These are phyloP conservation scores for Solanum appendiculatum DNA, from an alignment of 257 asterid species.

Conservation along the genomic window DNA sequence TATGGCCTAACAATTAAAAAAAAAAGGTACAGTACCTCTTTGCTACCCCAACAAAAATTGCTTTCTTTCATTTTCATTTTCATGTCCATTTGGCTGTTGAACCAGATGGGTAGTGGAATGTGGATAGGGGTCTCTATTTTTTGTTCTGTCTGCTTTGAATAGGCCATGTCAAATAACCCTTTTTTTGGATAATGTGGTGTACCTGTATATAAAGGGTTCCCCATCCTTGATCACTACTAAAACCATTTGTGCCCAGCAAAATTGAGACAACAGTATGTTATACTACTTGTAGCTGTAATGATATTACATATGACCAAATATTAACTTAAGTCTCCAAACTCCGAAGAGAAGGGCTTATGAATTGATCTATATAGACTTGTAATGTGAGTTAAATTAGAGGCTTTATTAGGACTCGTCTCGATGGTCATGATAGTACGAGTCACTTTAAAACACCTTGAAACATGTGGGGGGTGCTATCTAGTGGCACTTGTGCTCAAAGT, in stretches of 20 bases:
- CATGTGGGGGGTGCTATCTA: neutral
- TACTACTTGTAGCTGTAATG: neutral
- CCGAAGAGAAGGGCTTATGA: neutral
- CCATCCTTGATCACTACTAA: neutral
- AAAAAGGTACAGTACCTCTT: neutral
- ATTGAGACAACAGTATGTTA: neutral
- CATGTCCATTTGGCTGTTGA: slow-evolving; percentile 8
- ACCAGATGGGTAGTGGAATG: neutral
- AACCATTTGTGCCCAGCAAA: slow-evolving; percentile 1
- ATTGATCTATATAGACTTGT: neutral
- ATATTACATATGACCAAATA: neutral
- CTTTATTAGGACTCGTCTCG: neutral
- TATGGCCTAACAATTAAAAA: neutral
- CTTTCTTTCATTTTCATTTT: slow-evolving; percentile 13
- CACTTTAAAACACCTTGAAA: too few relatives aligned
- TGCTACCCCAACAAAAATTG: slow-evolving; percentile 2
- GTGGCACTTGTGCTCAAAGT: neutral
- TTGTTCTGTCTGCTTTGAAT: slow-evolving; percentile 12
- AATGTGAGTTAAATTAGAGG: neutral
- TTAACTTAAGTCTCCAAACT: neutral
- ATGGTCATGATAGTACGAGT: neutral
- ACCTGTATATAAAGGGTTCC: neutral
- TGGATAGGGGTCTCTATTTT: slow-evolving; percentile 7
- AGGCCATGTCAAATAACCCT: neutral
- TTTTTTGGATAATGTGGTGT: neutral